Percentiles rank a stretch among this genome's conserved stretches.
Conservation (phyloP, 495 filamentous ascomycete genomes). For the Barbatosphaeria neglecta region DNA sequence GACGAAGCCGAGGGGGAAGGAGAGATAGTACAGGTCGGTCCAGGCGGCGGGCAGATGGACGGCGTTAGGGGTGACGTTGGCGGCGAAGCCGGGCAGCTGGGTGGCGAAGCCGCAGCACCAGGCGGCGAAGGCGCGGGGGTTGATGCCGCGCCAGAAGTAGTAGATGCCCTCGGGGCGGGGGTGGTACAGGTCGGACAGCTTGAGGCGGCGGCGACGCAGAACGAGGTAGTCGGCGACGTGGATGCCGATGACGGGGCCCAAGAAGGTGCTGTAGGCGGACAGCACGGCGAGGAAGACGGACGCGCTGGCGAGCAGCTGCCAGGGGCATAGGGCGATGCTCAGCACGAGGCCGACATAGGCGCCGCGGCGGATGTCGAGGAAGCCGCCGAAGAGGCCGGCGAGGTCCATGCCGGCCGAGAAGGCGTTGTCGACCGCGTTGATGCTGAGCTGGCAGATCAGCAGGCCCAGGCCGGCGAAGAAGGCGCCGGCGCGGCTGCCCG, state of each 20-base stretch:
- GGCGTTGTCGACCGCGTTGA: slow-evolving; percentile 17
- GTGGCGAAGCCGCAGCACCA: slow-evolving; percentile 5
- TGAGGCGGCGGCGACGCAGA: slow-evolving; percentile 3
- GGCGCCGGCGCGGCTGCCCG: slow-evolving; percentile 22
- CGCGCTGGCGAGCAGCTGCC: slow-evolving; percentile 33
- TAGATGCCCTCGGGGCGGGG: slow-evolving; percentile 7
- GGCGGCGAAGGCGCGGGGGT: slow-evolving; percentile 4
- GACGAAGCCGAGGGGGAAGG: slow-evolving; percentile 1
- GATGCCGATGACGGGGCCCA: slow-evolving; percentile 14
- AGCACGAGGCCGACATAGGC: slow-evolving; percentile 26
- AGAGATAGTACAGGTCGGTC: slow-evolving; percentile 1
- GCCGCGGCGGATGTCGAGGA: slow-evolving; percentile 35
- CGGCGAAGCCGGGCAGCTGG: slow-evolving; percentile 4
- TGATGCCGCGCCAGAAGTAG: slow-evolving; percentile 10
- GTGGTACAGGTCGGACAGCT: slow-evolving; percentile 8
- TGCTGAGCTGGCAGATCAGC: slow-evolving; percentile 17
- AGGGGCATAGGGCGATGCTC: slow-evolving; percentile 31
- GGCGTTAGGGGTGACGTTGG: neutral
- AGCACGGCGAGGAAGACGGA: slow-evolving; percentile 35
- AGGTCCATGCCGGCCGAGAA: slow-evolving; percentile 28
- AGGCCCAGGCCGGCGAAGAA: slow-evolving; percentile 35
- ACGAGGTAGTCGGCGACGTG: slow-evolving; percentile 8
- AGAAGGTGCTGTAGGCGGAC: slow-evolving; percentile 32
- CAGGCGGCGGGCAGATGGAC: neutral
- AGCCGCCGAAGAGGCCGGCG: slow-evolving; percentile 25